Evolutionary conservation across 2,329 filamentous ascomycete genomes (phyloP), one percentile per base, ranked within the genome.

Genomic region (Chlorencoelia australis): DNA sequence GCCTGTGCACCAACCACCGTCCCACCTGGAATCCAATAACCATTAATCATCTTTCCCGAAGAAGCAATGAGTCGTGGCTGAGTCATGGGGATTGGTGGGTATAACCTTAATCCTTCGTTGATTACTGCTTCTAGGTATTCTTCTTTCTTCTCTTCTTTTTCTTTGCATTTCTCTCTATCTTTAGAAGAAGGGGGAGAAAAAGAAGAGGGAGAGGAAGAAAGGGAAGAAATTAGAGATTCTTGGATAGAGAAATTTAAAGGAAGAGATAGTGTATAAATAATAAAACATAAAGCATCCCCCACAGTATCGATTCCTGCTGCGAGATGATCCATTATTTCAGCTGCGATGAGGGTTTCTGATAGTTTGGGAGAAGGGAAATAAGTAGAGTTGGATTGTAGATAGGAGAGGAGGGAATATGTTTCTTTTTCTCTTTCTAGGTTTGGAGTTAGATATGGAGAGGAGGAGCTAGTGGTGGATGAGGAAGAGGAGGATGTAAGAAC

Each of bases 261-360:
- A 44, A 73, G 71, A 2, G 79, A 83, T 2, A 84, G 63, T 52
- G 82, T 71, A 68, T 77, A 79, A 72, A 84, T 78, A 9, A 83
- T 62, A 50, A 82, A 82, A 50, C 76, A 82, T 0, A 83, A 61
- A 0, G 67, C 75, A 46, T 83, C 79, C 11, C 78, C 77, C 0
- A 79, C 82, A 1, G 79, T 83, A 48, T 83, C 79, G 41, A 83
- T 81, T 0, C 79, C 79, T 0, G 79, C 79, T 0, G 71, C 75
- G 4, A 83, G 75, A 54, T 83, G 79, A 47, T 83, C 79, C 39
- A 80, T 68, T 48, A 75, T 80, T 56, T 84, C 79, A 14, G 78
- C 77, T 0, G 76, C 76, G 44, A 73, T 68, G 47, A 77, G 68
- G 3, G 72, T 58, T 3, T 61, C 55, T 21, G 70, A 64, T 21